These are phyloP conservation scores for Auriscalpium microsporum DNA, from an alignment of 768 basidiomycete genomes.

Conservation along the genomic window DNA sequence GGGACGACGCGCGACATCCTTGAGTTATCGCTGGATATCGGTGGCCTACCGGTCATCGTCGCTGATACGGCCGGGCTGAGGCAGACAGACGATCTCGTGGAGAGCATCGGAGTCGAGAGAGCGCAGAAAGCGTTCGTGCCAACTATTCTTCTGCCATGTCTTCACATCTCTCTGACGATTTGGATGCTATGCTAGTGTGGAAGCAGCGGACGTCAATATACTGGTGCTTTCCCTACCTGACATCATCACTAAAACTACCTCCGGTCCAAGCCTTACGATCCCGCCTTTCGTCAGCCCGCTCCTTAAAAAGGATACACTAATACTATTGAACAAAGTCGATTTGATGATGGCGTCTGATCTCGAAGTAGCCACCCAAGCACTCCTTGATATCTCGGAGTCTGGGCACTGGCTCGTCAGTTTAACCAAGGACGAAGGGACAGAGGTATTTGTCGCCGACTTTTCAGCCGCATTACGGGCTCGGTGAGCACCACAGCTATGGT, in stretches of 20 bases:
- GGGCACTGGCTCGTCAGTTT: constrained; percentile 56
- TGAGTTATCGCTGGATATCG: constrained; percentile 81
- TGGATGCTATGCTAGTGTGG: constrained; percentile 37
- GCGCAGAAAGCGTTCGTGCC: constrained; percentile 56
- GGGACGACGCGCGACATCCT: constrained; percentile 88
- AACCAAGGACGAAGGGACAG: constrained; percentile 45
- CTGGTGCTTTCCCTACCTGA: constrained; percentile 73
- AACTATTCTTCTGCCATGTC: background rate
- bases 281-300: constrained; percentile 43
- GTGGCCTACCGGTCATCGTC: constrained; percentile 71
- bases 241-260: constrained; percentile 12
- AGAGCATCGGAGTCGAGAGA: constrained; percentile 73
- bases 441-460: constrained; percentile 53
- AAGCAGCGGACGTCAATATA: constrained; percentile 60
- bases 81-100: constrained; percentile 58
- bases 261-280: constrained; percentile 20
- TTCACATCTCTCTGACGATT: no score
- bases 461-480: constrained; percentile 38
- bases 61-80: constrained; percentile 85
- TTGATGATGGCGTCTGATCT: constrained; percentile 23
- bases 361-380: background rate
- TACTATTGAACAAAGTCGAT: constrained; percentile 79
- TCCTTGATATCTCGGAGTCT: background rate
- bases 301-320: constrained; percentile 47
- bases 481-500: constrained; percentile 24